A percentile compares a stretch with the other conserved stretches of the same genome.
phyloP scores from a whole-genome alignment of 1,284 basidiomycete species.

The Pseudozyma tsukubaensis region DNA sequence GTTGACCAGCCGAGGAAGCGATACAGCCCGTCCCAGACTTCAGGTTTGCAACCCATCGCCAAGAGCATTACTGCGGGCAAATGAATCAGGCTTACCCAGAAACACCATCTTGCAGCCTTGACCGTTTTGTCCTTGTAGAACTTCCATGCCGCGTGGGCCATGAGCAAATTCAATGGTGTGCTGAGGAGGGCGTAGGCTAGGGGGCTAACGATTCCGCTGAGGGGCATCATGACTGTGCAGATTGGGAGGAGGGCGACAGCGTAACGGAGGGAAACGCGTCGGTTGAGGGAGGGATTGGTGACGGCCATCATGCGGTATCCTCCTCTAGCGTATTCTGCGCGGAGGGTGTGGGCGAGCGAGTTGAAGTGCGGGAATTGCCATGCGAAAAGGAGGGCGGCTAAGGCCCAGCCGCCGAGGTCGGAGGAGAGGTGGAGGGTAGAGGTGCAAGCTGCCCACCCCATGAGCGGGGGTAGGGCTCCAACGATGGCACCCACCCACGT shows the following conservation, averaged over 20 bases:
- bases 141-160: slow-evolving; percentile 79
- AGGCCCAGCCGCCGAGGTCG: slow-evolving; percentile 61
- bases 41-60: slow-evolving; percentile 78
- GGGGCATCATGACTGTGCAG: slow-evolving; percentile 77
- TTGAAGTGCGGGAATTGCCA: slow-evolving; percentile 99
- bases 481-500: slow-evolving; percentile 96
- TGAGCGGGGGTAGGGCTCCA: slow-evolving; percentile 90
- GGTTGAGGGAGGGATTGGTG: slow-evolving; percentile 82
- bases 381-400: slow-evolving; percentile 76
- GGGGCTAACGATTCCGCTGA: slow-evolving; percentile 67
- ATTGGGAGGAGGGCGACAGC: slow-evolving; percentile 82
- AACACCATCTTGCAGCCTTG: slow-evolving; percentile 77
- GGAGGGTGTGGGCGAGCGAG: slow-evolving; percentile 85
- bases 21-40: slow-evolving; percentile 57
- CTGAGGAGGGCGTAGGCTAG: slow-evolving; percentile 80
- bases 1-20: slow-evolving; percentile 34
- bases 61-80: slow-evolving; percentile 88
- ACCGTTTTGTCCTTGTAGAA: slow-evolving; percentile 73
- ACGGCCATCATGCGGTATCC: slow-evolving; percentile 95
- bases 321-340: slow-evolving; percentile 89
- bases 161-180: slow-evolving; percentile 80
- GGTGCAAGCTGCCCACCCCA: slow-evolving; percentile 97
- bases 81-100: slow-evolving; percentile 87
- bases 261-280: slow-evolving; percentile 86
- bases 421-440: slow-evolving; percentile 78